Evolutionary conservation across 805 yeast species (phyloP), one percentile per base, ranked within the genome.

Genomic region (Ogataea wickerhamii): DNA sequence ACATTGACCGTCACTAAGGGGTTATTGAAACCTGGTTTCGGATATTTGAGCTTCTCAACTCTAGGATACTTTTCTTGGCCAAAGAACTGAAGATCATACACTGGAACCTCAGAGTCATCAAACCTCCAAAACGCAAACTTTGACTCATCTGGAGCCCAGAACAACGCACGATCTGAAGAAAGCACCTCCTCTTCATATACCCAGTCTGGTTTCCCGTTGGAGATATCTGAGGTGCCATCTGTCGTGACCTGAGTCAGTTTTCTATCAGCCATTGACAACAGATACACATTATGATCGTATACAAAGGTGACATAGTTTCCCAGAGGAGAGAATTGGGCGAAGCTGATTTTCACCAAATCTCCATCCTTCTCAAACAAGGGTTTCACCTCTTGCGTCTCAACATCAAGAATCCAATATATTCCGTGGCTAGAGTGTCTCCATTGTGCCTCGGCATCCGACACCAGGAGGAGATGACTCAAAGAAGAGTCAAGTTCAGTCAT

Each of bases 141-240:
- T 2, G 74, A 56, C 46, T 80, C 84, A 45, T 78, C 76, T 1
- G 82, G 80, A 12, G 80, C 64, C 88, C 91, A 84, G 84, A 87
- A 83, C 10, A 83, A 62, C 0, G 83, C 77, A 24, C 56, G 60
- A 44, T 82, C 89, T 12, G 63, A 50, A 0, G 70, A 71, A 10
- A 79, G 60, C 1, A 85, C 85, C 51, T 85, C 95, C 53, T 85
- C 94, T 56, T 85, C 94, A 56, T 84, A 84, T 2, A 84, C 80
- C 93, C 94, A 85, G 52, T 84, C 93, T 0, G 89, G 79, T 45
- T 70, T 80, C 5, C 87, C 95, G 48, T 84, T 80, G 43, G 72
- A 68, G 4, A 82, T 63, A 13, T 69, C 60, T 0, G 45, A 52
- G 10, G 71, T 62, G 0, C 88, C 89, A 53, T 76, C 82, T 4